Percentiles rank a stretch among this genome's conserved stretches.
Conservation (phyloP, 1,139 yeast species). For the Candida mesenterica region DNA sequence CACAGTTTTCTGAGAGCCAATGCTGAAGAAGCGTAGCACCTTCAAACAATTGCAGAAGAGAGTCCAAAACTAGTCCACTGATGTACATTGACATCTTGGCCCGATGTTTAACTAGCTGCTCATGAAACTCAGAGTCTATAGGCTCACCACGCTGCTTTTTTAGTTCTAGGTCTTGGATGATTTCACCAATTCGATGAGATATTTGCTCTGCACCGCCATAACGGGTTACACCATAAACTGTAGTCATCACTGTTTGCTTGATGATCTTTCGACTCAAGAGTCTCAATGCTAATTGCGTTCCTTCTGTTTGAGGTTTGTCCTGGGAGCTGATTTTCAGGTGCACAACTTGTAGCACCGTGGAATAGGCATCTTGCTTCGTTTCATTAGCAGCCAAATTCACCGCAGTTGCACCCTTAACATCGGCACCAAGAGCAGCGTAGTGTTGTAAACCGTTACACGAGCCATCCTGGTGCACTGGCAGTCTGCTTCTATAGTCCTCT, state of each 20-base stretch:
- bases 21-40: slow-evolving; percentile 36
- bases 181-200: slow-evolving; percentile 23
- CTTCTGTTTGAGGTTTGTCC: slow-evolving; percentile 12
- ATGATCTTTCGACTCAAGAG: slow-evolving; percentile 35
- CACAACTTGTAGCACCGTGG: slow-evolving; percentile 32
- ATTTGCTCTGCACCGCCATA: slow-evolving; percentile 40
- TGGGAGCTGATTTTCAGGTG: slow-evolving; percentile 14
- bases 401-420: slow-evolving; percentile 35
- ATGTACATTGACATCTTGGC: slow-evolving; percentile 22
- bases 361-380: slow-evolving; percentile 35
- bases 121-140: slow-evolving; percentile 3
- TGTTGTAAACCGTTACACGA: slow-evolving; percentile 51
- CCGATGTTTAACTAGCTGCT: slow-evolving; percentile 1
- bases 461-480: slow-evolving; percentile 47
- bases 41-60: slow-evolving; percentile 34
- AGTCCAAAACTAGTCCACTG: slow-evolving; percentile 27
- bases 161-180: slow-evolving; percentile 17
- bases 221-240: slow-evolving; percentile 46
- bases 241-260: slow-evolving; percentile 49
- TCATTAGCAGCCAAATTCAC: slow-evolving; percentile 30
- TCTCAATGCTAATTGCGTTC: slow-evolving; percentile 13
- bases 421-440: slow-evolving; percentile 44
- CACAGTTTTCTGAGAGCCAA: slow-evolving; percentile 36
- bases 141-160: slow-evolving; percentile 6
- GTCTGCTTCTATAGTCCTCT: slow-evolving; percentile 27